These are phyloP conservation scores for Mycena venus DNA, from an alignment of 768 basidiomycete species.

Conservation along the genomic window DNA sequence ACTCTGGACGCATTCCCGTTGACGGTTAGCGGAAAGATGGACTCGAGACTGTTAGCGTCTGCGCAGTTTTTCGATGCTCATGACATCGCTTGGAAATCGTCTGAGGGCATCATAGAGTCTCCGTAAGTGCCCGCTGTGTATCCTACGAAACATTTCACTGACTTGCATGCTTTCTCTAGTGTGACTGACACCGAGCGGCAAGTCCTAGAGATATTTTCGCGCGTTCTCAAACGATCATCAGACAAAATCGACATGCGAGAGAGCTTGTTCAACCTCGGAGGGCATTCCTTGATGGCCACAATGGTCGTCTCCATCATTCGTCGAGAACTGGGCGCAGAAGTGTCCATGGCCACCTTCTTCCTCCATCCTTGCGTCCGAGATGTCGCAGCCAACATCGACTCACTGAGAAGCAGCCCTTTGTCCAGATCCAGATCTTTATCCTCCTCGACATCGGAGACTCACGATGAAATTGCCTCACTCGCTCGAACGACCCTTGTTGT, in stretches of 20 bases:
- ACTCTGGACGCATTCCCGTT: constrained; percentile 5
- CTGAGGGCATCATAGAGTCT: constrained; percentile 5
- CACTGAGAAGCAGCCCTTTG: background rate
- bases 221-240: background rate
- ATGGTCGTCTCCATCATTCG: constrained; percentile 5
- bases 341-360: constrained; percentile 5
- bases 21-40: background rate
- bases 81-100: background rate
- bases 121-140: background rate
- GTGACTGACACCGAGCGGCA: background rate
- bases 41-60: background rate
- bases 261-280: constrained; percentile 3
- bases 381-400: constrained; percentile 4
- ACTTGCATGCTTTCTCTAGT: background rate
- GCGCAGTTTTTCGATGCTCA: constrained; percentile 5
- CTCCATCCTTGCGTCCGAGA: constrained; percentile 2
- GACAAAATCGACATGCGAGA: background rate
- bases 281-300: constrained; percentile 5
- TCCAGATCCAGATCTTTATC: background rate
- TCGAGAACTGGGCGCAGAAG: constrained; percentile 6
- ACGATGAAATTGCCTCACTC: background rate
- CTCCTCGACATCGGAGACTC: background rate
- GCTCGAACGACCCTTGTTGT: constrained; percentile 1
- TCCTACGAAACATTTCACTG: background rate
- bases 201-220: background rate